Evolutionary conservation across 1,284 basidiomycete genomes (phyloP).

Genomic region (Violaceomyces palustris): DNA sequence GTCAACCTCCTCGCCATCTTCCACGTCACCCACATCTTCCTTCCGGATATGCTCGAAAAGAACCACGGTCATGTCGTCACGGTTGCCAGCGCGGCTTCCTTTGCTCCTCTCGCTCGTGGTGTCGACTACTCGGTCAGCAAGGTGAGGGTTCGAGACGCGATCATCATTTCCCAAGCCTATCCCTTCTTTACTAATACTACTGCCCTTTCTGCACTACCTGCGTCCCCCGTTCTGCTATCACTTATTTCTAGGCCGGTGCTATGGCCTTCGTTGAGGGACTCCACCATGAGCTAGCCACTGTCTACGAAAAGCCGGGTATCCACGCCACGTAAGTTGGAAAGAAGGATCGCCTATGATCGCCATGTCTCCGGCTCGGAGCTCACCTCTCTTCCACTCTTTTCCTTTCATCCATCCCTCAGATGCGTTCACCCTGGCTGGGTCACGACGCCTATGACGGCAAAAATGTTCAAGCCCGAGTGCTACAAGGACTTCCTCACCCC

Average conservation of each 20-base stretch:
- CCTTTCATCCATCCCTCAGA: neutral
- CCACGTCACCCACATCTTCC: conserved; percentile 42
- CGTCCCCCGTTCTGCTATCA: too few species aligned
- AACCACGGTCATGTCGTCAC: conserved; percentile 49
- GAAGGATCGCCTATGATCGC: too few species aligned
- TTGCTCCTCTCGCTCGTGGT: conserved; percentile 41
- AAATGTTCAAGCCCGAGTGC: conserved; percentile 3
- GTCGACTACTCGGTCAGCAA: conserved; percentile 44
- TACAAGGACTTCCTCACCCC: too few species aligned
- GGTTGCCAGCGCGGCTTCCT: conserved; percentile 37
- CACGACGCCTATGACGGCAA: conserved; percentile 1
- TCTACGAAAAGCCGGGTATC: conserved; percentile 37
- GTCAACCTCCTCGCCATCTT: conserved; percentile 47
- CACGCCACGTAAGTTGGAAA: conserved; percentile 16
- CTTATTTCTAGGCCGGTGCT: too few species aligned
- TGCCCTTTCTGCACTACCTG: too few species aligned
- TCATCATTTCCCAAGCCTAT: too few species aligned
- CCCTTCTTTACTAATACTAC: too few species aligned
- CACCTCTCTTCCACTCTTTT: neutral
- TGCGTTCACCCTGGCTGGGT: conserved; percentile 23
- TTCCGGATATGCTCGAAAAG: conserved; percentile 38
- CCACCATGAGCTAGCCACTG: conserved; percentile 33
- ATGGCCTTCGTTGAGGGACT: conserved; percentile 46
- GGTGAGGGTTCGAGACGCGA: too few species aligned
- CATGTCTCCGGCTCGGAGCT: too few species aligned